phyloP scores from a whole-genome alignment of 257 asterid species.

The Dorcoceras hygrometricum region DNA sequence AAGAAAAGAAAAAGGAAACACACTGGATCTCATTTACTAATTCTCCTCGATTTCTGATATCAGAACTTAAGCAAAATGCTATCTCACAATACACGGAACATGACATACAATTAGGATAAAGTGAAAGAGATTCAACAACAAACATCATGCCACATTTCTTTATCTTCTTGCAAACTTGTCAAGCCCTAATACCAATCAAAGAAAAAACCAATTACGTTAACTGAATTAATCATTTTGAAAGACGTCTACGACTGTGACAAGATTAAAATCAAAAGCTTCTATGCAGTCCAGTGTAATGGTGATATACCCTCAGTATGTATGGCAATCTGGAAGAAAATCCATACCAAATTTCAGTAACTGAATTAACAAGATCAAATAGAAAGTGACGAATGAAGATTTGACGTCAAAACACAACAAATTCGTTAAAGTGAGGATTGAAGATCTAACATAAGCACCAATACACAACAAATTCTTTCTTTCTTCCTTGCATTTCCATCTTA shows the following conservation, averaged over 20 bases:
- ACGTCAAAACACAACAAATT: background rate
- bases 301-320: background rate
- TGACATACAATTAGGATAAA: background rate
- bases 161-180: background rate
- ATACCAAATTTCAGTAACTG: background rate
- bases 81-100: background rate
- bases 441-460: background rate
- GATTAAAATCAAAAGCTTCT: background rate
- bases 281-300: background rate
- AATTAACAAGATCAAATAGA: background rate
- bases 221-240: too few species aligned
- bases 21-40: background rate
- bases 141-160: background rate
- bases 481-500: background rate
- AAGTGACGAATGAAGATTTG: background rate
- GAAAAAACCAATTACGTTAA: background rate
- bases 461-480: background rate
- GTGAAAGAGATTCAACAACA: background rate
- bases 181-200: background rate
- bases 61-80: background rate
- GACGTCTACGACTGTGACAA: background rate
- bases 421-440: background rate
- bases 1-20: conserved; percentile 12
- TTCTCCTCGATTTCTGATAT: background rate
- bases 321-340: background rate